Base-by-base conservation (phyloP, 352 stramenopile genomes). In the Phytophthora macrochlamydospora region DNA sequence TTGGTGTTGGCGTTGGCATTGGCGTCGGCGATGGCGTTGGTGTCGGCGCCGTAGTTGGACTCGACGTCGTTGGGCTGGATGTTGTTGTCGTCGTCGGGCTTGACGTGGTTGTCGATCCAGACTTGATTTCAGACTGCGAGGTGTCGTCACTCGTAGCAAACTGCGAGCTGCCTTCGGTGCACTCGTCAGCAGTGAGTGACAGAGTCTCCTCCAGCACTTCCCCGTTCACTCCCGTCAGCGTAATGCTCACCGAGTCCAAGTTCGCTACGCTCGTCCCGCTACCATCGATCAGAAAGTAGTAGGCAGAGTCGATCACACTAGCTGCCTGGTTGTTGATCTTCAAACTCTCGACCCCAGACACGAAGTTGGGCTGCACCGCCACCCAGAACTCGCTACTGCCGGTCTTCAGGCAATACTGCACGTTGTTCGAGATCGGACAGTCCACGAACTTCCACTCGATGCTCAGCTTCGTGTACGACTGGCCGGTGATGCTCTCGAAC, bases 381-480 rank as follows among this genome's bases (percentile, higher is more conserved):
- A 69, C 65, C 76, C 77, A 89, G 44, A 80, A 82, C 35, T 56
- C 43, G 56, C 84, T 86, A 54, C 75, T 85, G 13, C 77, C 79
- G 28, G 45, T 60, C 57, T 86, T 86, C 53, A 89, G 67, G 60
- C 79, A 88, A 58, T 79, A 88, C 67, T 85, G 65, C 70, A 88
- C 57, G 54, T 78, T 72, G 45, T 69, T 56, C 38, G 53, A 49
- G 29, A 78, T 60, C 1, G 76, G 76, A 38, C 79, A 87, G 64
- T 87, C 76, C 42, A 85, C 76, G 42, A 85, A 87, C 33, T 68
- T 67, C 79, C 79, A 87, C 29, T 68, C 40, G 58, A 87, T 80
- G 57, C 65, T 67, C 44, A 78, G 51, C 3, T 73, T 73, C 24
- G 62, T 72, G 11, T 51, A 69, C 59, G 74, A 51, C 43, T 60